A percentile compares a stretch with the other conserved stretches of the same genome.
Evolutionary conservation across 208 protist genomes (phyloP).

Genomic region (Borovskyia barvae): DNA sequence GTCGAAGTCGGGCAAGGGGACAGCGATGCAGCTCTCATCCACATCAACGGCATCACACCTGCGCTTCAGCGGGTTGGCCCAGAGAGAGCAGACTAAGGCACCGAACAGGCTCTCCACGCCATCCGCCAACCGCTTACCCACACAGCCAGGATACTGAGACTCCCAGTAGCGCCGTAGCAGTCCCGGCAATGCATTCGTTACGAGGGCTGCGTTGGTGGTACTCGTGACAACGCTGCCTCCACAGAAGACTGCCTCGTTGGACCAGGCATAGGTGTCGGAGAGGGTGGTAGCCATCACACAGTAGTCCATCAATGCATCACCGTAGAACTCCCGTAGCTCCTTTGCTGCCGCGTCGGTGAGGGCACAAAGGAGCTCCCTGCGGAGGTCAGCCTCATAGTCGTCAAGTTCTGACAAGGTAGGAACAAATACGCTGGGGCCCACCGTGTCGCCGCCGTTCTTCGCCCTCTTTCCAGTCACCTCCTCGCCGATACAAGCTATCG

Average conservation of each 20-base stretch:
- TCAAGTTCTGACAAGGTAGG: no score
- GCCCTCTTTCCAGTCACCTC: no score
- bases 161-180: constrained; percentile 25
- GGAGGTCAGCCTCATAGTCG: no score
- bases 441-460: no score
- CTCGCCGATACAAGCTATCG: no score
- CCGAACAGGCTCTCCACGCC: constrained; percentile 54
- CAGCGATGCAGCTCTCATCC: background rate
- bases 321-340: constrained; percentile 46
- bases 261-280: constrained; percentile 10
- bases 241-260: constrained; percentile 18
- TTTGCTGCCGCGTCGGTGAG: constrained; percentile 22
- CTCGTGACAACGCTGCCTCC: constrained; percentile 19
- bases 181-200: constrained; percentile 19
- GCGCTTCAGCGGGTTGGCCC: constrained; percentile 30
- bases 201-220: constrained; percentile 21
- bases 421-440: no score
- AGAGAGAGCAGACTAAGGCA: constrained; percentile 40
- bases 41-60: background rate
- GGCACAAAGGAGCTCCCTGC: constrained; percentile 23
- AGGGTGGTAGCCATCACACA: constrained; percentile 13
- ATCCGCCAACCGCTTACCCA: constrained; percentile 44
- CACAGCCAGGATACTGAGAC: constrained; percentile 18
- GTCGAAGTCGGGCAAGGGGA: constrained; percentile 5
- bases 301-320: constrained; percentile 55